These are phyloP conservation scores for Fusarium transvaalense DNA, from an alignment of 2,329 filamentous ascomycete genomes.

Conservation along the genomic window DNA sequence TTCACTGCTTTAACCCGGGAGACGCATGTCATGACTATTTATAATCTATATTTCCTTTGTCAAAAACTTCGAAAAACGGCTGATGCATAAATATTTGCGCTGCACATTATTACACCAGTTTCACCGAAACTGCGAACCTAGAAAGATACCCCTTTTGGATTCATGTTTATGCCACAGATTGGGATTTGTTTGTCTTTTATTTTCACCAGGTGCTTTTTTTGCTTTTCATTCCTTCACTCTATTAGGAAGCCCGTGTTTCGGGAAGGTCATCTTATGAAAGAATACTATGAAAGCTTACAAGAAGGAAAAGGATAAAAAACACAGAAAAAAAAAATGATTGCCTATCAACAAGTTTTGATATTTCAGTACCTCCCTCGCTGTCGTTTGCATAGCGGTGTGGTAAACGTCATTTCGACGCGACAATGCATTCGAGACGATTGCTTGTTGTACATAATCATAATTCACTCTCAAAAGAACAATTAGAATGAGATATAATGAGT, in stretches of 20 bases:
- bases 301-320: conserved; percentile 21
- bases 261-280: conserved; percentile 15
- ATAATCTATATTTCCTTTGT: conserved; percentile 48
- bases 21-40: conserved; percentile 21
- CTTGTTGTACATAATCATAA: conserved; percentile 49
- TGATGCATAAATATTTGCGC: conserved; percentile 40
- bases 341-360: conserved; percentile 29
- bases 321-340: conserved; percentile 24
- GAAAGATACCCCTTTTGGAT: conserved; percentile 59
- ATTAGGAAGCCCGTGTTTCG: conserved; percentile 16
- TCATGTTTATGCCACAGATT: conserved; percentile 49
- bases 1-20: conserved; percentile 10
- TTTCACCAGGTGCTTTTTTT: conserved; percentile 29
- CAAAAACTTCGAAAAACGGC: conserved; percentile 43
- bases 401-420: conserved; percentile 25
- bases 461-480: conserved; percentile 38
- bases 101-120: conserved; percentile 47
- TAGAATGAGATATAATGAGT: conserved; percentile 11
- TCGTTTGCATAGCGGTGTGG: conserved; percentile 44
- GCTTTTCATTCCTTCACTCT: conserved; percentile 24
- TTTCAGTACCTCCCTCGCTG: conserved; percentile 24
- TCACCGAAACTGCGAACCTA: conserved; percentile 53
- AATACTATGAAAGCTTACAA: conserved; percentile 8
- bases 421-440: conserved; percentile 24
- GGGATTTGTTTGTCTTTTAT: conserved; percentile 36